Evolutionary conservation across 495 filamentous ascomycete genomes (phyloP), one percentile per base, ranked within the genome.

Genomic region (Podospora australis): DNA sequence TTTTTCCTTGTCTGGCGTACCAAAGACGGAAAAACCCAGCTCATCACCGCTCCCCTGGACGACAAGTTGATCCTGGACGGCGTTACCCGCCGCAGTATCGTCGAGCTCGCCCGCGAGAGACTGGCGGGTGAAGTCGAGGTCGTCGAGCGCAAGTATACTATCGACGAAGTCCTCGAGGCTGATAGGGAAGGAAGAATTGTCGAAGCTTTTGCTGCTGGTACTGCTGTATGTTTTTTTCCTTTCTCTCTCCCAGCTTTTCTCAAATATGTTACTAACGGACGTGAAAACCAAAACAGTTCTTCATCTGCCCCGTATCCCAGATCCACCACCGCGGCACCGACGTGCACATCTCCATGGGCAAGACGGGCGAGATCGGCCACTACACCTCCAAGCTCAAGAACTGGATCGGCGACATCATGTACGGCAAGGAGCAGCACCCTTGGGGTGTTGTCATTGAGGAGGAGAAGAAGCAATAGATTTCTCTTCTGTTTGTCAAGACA

Each of bases 1-100:
- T 95, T 96, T 72, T 95, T 96, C 66, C 75, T 95, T 9, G 71
- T 95, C 20, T 88, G 86, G 86, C 77, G 77, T 52, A 82, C 79
- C 24, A 75, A 71, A 60, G 76, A 84, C 41, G 81, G 80, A 2
- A 78, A 75, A 60, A 52, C 78, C 32, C 77, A 95, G 73, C 73
- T 96, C 23, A 72, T 95, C 29, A 96, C 90, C 8, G 87, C 90
- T 39, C 84, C 86, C 0, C 64, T 95, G 41, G 84, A 82, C 30
- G 86, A 84, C 62, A 80, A 83, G 63, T 72, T 95, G 44, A 92
- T 96, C 56, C 70, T 96, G 13, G 82, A 87, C 46, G 90, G 90
- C 50, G 80, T 96, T 7, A 96, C 90, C 17, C 70, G 90, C 19
- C 71, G 82, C 29, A 87, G 82, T 57, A 74, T 95, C 3, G 66